phyloP scores from a whole-genome alignment of 140 eudicot species.

The Anethum foeniculum region DNA sequence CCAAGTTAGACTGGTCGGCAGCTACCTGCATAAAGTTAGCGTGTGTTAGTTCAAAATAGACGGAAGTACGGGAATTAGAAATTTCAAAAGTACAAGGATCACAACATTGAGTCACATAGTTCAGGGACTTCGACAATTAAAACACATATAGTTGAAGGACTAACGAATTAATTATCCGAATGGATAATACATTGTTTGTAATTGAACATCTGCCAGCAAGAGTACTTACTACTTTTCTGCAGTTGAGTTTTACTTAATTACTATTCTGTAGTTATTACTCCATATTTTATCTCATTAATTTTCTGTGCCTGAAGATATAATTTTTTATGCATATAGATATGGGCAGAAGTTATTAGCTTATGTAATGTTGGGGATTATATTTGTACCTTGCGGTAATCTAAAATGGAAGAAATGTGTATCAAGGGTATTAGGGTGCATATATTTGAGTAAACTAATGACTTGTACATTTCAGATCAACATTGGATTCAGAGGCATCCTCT shows the following conservation, averaged over 20 bases:
- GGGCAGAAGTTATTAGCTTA: neutral
- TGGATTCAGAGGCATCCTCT: neutral
- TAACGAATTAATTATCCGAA: too few species aligned
- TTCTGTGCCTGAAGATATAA: neutral
- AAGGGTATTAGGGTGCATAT: neutral
- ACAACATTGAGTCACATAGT: too few species aligned
- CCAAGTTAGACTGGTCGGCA: too few species aligned
- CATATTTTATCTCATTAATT: neutral
- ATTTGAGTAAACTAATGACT: slow-evolving; percentile 1
- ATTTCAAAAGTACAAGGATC: too few species aligned
- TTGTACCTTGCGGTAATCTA: neutral
- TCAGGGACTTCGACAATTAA: too few species aligned
- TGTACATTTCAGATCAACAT: neutral
- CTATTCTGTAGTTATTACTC: neutral
- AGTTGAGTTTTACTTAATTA: neutral
- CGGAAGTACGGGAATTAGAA: too few species aligned
- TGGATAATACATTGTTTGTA: neutral
- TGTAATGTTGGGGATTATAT: neutral
- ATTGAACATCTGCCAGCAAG: neutral
- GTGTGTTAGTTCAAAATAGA: too few species aligned
- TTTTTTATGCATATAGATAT: neutral
- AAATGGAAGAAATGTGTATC: neutral
- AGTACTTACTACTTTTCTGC: neutral
- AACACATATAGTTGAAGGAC: too few species aligned
- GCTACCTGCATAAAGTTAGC: too few species aligned